Base-by-base conservation (phyloP, 441 rosid genomes). In the Adansonia gregorii region DNA sequence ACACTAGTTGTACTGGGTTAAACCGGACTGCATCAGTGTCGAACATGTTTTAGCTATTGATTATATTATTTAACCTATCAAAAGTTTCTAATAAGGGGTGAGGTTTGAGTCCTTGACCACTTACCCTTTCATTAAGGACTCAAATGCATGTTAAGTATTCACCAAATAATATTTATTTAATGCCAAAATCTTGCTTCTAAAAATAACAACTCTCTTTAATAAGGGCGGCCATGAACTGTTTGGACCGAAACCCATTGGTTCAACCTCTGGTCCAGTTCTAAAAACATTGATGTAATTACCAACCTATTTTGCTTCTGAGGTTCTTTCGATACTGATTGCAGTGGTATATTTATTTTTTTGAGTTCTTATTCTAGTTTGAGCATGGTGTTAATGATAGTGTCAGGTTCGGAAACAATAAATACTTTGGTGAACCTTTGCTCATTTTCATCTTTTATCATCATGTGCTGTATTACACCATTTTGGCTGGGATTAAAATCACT, bases 401-500 rank as follows among this genome's bases (percentile, higher is more conserved):
- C n/a, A 10, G 15, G 56, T 71, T 41, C 58, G 68, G 68, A 72
- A 63, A 78, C 73, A 63, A 17, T 10, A 59, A 20, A 11, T 64
- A 4, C 43, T 2, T 80, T 43, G 56, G 67, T 66, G n/a, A 48
- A 60, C 9, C 12, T 6, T 67, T 35, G 43, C 43, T 39, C 43
- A 39, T 39, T 39, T 39, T 5, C 43, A 31, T 31, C 35, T 64
- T 52, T 27, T 73, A 39, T 66, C 78, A 78, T 76, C 66, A 61
- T 59, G 31, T 67, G 43, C 65, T 76, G 74, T 76, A 51, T 68
- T 78, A 17, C 72, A 67, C 72, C 74, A 69, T 55, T 63, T 74
- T 65, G 49, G 20, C 63, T 24, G 20, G 48, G 15, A 75, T 66
- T 75, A 56, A 55, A 80, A 55, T 52, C 51, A 54, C 51, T 69